phyloP scores from a whole-genome alignment of 148 eudicot species.

The Vaccinium corymbosum region DNA sequence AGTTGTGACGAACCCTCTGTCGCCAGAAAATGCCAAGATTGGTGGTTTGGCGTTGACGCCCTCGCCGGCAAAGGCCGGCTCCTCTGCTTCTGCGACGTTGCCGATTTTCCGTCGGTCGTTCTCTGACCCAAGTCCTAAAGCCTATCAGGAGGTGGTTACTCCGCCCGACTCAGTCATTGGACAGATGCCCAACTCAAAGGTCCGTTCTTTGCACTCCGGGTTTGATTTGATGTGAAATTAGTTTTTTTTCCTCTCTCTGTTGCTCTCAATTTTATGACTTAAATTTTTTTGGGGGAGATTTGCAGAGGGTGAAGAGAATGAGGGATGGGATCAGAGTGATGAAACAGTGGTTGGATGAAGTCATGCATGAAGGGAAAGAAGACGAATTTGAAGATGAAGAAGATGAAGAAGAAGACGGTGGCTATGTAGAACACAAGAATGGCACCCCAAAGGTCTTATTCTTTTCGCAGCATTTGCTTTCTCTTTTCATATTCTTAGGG shows the following conservation, averaged over 20 bases:
- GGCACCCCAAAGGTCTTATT: constrained; percentile 3
- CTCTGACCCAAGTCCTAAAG: not conserved
- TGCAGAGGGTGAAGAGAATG: constrained; percentile 27
- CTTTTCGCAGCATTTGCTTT: not conserved
- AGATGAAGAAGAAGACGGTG: constrained; percentile 12
- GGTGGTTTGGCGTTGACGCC: not conserved
- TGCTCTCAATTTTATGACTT: not conserved
- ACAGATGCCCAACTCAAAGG: not conserved
- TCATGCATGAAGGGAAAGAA: constrained; percentile 17
- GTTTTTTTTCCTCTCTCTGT: not conserved
- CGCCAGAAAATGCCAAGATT: not conserved
- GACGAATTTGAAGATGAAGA: constrained; percentile 9
- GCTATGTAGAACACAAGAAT: constrained; percentile 7
- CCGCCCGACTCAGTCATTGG: not conserved
- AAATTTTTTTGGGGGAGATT: not conserved
- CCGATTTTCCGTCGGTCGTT: not conserved
- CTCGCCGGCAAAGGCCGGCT: not conserved
- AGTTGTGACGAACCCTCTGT: not conserved
- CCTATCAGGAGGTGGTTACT: not conserved
- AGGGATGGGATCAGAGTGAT: constrained; percentile 16
- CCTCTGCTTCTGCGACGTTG: not conserved
- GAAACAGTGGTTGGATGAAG: constrained; percentile 24
- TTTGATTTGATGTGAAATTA: not conserved
- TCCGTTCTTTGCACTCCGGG: not conserved
- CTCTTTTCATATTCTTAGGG: not conserved